Conservation (phyloP, 1,284 basidiomycete genomes). For the Ganoderma leucocontextum region DNA sequence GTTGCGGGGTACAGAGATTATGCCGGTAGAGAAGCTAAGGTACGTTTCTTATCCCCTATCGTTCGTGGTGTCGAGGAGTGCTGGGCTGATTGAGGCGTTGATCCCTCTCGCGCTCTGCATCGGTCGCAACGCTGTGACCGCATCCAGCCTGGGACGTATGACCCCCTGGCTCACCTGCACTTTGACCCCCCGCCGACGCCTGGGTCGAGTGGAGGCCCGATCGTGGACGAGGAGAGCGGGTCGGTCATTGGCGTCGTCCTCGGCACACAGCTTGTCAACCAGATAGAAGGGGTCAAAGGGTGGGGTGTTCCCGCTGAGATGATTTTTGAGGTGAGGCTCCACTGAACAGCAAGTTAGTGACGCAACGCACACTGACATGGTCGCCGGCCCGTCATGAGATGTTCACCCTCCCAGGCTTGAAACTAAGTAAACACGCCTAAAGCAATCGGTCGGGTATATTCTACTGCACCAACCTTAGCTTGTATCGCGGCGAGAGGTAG, state of each 20-base stretch:
- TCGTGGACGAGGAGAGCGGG: slow-evolving; percentile 70
- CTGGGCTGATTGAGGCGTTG: not conserved
- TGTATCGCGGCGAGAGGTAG: too few relatives aligned
- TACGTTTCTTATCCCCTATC: slow-evolving; percentile 37
- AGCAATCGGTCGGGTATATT: not conserved
- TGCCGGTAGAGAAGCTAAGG: slow-evolving; percentile 64
- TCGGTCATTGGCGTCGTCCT: slow-evolving; percentile 76
- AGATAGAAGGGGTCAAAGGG: slow-evolving; percentile 64
- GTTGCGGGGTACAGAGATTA: slow-evolving; percentile 68
- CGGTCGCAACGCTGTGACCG: not conserved
- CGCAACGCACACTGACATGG: not conserved
- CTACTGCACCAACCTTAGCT: too few relatives aligned
- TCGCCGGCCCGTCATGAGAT: slow-evolving; percentile 45
- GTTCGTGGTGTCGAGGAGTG: not conserved
- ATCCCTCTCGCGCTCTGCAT: not conserved
- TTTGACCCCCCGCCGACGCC: slow-evolving; percentile 66
- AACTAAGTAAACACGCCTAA: slow-evolving; percentile 33
- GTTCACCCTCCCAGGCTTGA: slow-evolving; percentile 54
- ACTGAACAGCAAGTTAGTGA: not conserved
- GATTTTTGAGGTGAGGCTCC: slow-evolving; percentile 64
- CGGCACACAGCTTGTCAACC: slow-evolving; percentile 66
- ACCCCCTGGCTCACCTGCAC: slow-evolving; percentile 66
- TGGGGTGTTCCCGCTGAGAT: slow-evolving; percentile 77
- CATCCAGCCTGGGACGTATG: slow-evolving; percentile 72
- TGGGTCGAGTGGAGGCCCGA: slow-evolving; percentile 78